Conservation (phyloP, 371 early-diverging fungal species). For the Mucor sp. region DNA sequence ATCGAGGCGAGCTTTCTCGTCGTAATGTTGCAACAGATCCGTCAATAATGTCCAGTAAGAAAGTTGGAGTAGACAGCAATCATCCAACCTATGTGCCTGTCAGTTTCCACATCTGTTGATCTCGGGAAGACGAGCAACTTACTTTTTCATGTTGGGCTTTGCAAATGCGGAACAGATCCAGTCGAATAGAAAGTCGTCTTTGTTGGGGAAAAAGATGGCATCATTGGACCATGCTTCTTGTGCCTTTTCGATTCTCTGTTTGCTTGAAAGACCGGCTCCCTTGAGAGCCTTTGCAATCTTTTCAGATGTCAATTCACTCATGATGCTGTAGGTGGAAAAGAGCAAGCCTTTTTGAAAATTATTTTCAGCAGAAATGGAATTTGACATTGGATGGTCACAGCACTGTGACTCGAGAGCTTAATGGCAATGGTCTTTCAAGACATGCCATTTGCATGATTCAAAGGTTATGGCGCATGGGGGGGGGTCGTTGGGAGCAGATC, state of each 20-base stretch:
- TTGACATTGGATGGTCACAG: constrained; percentile 1
- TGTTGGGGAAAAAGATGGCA: constrained; percentile 49
- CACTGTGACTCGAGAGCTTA: neutral
- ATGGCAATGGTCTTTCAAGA: neutral
- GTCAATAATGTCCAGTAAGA: constrained; percentile 39
- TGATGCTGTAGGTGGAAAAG: neutral
- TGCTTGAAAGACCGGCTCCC: constrained; percentile 40
- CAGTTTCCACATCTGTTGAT: neutral
- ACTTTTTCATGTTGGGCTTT: constrained; percentile 48
- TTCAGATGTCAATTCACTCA: constrained; percentile 28
- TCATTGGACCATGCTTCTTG: constrained; percentile 39
- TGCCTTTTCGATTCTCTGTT: constrained; percentile 39
- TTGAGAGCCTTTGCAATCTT: constrained; percentile 44
- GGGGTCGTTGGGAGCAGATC: neutral
- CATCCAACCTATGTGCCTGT: constrained; percentile 17
- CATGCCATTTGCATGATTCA: neutral
- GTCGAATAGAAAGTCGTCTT: constrained; percentile 49
- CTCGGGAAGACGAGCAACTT: constrained; percentile 2
- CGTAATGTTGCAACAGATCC: constrained; percentile 34
- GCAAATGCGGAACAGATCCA: constrained; percentile 46
- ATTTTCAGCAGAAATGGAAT: constrained; percentile 1
- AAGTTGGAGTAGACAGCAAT: constrained; percentile 32
- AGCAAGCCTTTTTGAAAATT: constrained; percentile 6
- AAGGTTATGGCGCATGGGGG: neutral
- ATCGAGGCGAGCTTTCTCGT: constrained; percentile 6